Evolutionary conservation across 1,139 yeast genomes (phyloP).

Genomic region (Groenewaldozyma auringiensis): DNA sequence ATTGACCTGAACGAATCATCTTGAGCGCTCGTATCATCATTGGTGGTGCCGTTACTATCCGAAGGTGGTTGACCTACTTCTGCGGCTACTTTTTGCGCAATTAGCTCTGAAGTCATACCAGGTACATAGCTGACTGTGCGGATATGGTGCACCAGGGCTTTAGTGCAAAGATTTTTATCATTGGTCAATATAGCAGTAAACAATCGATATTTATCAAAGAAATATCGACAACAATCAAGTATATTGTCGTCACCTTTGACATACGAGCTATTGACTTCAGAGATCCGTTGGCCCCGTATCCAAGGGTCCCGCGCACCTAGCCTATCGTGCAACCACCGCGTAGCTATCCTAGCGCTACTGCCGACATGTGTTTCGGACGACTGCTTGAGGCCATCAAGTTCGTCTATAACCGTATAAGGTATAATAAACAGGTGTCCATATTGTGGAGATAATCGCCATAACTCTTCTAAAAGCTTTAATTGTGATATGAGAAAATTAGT

Average conservation of each 20-base stretch:
- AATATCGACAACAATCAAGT: conserved; percentile 72
- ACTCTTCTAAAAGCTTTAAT: conserved; percentile 45
- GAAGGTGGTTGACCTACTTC: conserved; percentile 11
- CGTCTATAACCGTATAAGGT: conserved; percentile 64
- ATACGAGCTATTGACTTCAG: conserved; percentile 42
- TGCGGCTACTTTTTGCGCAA: conserved; percentile 38
- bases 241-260: conserved; percentile 71
- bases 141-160: conserved; percentile 62
- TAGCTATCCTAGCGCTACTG: conserved; percentile 60
- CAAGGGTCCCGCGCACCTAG: conserved; percentile 46
- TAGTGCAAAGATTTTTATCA: conserved; percentile 74
- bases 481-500: conserved; percentile 73
- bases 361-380: conserved; percentile 21
- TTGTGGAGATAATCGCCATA: conserved; percentile 36
- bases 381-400: conserved; percentile 71
- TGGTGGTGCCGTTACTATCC: not conserved
- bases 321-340: conserved; percentile 64
- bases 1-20: conserved; percentile 5
- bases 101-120: conserved; percentile 53
- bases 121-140: conserved; percentile 58
- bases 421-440: conserved; percentile 50
- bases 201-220: conserved; percentile 37
- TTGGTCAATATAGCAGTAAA: conserved; percentile 61
- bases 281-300: conserved; percentile 58
- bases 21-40: conserved; percentile 1